Base-by-base conservation (phyloP, 306 rosid species). In the Leucaena leucocephala region DNA sequence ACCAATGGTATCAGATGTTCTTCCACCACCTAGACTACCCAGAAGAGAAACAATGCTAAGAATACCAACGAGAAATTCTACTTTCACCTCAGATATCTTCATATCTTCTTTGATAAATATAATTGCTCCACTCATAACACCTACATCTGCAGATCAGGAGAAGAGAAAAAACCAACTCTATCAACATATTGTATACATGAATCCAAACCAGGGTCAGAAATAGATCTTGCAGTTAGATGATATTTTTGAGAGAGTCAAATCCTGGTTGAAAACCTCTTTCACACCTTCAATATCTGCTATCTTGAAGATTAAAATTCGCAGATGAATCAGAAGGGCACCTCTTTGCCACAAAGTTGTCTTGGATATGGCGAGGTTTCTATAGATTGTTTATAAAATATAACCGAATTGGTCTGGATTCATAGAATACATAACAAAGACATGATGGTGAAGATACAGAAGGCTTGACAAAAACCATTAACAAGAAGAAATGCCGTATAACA, bases 51-150 rank as follows among this genome's bases (percentile, higher is more conserved):
- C 87, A 74, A 94, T 40, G 86, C 97, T 92, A 80, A 92, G 78
- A 86, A 94, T 94, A 78, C 97, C 98, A 58, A 94, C 81, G 66
- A 94, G 91, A 62, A 94, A 70, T 84, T 94, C 98, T 62, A 77
- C 89, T 69, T 94, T 91, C 46, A 92, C 84, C 88, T 94, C 94
- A 33, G 91, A 77, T 81, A 92, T 92, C 72, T 92, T 94, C 68
- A 92, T 85, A 86, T 92, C 98, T 80, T 94, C 91, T 52, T 91
- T 92, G 52, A 94, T 94, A 86, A 90, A 94, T 86, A 92, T 84
- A 61, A 94, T 91, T 64, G 98, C 97, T 73, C 97, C 98, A 81
- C 98, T 94, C 98, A 94, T 94, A n/a, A 94, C 98, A 74, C 98
- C 98, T 7, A 94, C 98, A 81, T 94, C 98, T 94, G 91, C 82